Evolutionary conservation across 805 yeast genomes (phyloP), one percentile per base, ranked within the genome.

Genomic region (Cephaloascus fragrans): DNA sequence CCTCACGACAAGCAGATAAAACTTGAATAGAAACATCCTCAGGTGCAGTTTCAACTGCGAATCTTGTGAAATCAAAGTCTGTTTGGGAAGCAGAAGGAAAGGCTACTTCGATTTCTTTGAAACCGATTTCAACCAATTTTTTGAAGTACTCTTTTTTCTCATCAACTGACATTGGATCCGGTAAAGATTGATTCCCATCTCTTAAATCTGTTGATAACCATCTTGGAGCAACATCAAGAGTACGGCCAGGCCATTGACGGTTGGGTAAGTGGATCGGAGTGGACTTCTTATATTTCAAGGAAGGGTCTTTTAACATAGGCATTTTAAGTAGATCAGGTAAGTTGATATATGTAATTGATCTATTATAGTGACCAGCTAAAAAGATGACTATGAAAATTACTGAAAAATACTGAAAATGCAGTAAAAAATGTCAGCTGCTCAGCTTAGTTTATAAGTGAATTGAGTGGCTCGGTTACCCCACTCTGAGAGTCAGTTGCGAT

Each of bases 161-260:
- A n/a, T 65, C 79, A 34, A 82, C 67, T n/a, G 82, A 69, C 94
- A 83, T 83, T 39, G 93, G 94, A 53, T 83, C 93, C 0, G 93
- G 90, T 47, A 83, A 69, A 4, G 89, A 79, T 62, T 83, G 93
- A 59, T 83, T 83, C 26, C 94, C 94, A 53, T 83, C 94, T 50
- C 94, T 72, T 44, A 83, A 67, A 52, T 84, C 94, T 3, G 94
- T 83, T 17, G 89, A 79, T 36, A 84, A 64, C 93, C 93, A 83
- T 47, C 93, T 66, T 17, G 94, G 94, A 3, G 88, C 73, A 53
- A 73, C 73, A 37, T 62, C 64, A 41, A 84, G 55, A 14, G 70
- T 59, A 42, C 69, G 68, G 29, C 67, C 52, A 1, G 94, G 94
- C 94, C 94, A 83, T 44, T 71, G 69, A 41, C 93, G 71, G 43